Evolutionary conservation across 2,329 filamentous ascomycete genomes (phyloP).

Genomic region (Plenodomus lindquistii): DNA sequence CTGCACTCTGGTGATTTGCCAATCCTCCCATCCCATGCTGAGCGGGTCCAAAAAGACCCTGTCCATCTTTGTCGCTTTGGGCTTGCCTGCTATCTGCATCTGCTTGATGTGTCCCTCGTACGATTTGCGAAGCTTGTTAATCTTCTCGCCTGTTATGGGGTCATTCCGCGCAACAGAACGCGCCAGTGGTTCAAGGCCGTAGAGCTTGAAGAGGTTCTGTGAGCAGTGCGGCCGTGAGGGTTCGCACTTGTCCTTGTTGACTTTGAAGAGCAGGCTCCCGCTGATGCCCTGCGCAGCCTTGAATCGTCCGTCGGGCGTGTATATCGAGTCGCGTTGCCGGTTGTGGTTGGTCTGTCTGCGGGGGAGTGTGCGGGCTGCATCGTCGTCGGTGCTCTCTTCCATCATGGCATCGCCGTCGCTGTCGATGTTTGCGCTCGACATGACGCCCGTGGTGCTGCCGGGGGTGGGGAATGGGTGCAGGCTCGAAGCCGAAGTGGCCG

Average conservation of each 20-base stretch:
- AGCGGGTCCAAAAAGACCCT: slow-evolving; percentile 41
- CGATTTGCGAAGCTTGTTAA: slow-evolving; percentile 62
- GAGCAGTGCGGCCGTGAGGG: slow-evolving; percentile 60
- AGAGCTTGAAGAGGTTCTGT: slow-evolving; percentile 63
- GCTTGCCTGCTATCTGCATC: slow-evolving; percentile 54
- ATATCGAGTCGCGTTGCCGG: slow-evolving; percentile 43
- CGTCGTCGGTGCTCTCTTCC: slow-evolving; percentile 40
- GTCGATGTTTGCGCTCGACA: slow-evolving; percentile 39
- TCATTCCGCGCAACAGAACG: slow-evolving; percentile 63
- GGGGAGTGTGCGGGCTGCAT: slow-evolving; percentile 31
- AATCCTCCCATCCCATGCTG: slow-evolving; percentile 47
- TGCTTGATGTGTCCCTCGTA: slow-evolving; percentile 59
- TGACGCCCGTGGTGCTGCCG: slow-evolving; percentile 41
- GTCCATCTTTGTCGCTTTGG: slow-evolving; percentile 51
- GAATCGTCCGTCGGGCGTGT: slow-evolving; percentile 29
- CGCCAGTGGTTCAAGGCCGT: slow-evolving; percentile 60
- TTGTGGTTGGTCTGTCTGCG: slow-evolving; percentile 53
- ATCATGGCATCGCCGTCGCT: slow-evolving; percentile 50
- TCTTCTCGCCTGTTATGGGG: slow-evolving; percentile 67
- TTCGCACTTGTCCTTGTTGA: slow-evolving; percentile 41
- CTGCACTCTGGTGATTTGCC: slow-evolving; percentile 43
- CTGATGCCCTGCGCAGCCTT: slow-evolving; percentile 36
- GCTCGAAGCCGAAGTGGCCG: slow-evolving; percentile 34
- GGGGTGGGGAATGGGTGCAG: slow-evolving; percentile 44
- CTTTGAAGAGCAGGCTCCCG: slow-evolving; percentile 41